phyloP scores from a whole-genome alignment of 768 basidiomycete genomes.

The Tricholoma bakamatsutake region DNA sequence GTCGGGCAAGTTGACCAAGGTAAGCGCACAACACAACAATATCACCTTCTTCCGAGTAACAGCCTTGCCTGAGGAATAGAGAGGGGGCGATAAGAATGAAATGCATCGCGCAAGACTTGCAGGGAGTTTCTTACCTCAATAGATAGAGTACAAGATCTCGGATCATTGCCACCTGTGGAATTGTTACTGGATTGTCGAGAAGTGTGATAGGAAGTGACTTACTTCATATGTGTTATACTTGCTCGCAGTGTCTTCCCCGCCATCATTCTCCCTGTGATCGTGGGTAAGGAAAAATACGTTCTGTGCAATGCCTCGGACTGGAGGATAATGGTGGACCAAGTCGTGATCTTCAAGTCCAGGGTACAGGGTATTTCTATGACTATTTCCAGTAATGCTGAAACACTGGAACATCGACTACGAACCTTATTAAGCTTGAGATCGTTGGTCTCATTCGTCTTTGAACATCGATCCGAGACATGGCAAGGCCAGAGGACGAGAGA shows the following conservation, averaged over 20 bases:
- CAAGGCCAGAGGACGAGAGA: slow-evolving; percentile 46
- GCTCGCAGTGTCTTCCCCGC: slow-evolving; percentile 54
- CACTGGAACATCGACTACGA: slow-evolving; percentile 2
- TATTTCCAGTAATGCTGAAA: neutral
- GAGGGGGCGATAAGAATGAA: neutral
- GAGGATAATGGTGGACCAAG: slow-evolving; percentile 42
- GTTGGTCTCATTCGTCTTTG: slow-evolving; percentile 72
- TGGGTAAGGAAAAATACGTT: slow-evolving; percentile 70
- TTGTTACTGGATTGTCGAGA: too few relatives aligned
- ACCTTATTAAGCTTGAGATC: slow-evolving; percentile 61
- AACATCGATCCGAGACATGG: slow-evolving; percentile 66
- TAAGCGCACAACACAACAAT: slow-evolving; percentile 44
- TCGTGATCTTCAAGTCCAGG: slow-evolving; percentile 53
- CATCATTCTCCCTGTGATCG: slow-evolving; percentile 51
- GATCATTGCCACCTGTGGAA: slow-evolving; percentile 36
- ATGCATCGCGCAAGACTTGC: too few relatives aligned
- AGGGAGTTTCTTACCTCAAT: too few relatives aligned
- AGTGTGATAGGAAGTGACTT: too few relatives aligned
- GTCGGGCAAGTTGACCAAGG: slow-evolving; percentile 37
- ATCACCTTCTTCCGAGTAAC: slow-evolving; percentile 40
- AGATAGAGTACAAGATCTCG: slow-evolving; percentile 38
- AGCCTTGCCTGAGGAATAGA: slow-evolving; percentile 29
- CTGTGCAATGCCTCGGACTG: slow-evolving; percentile 55
- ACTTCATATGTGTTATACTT: slow-evolving; percentile 71
- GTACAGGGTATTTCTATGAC: slow-evolving; percentile 51